A percentile compares a stretch with the other conserved stretches of the same genome.
These are phyloP conservation scores for Serendipita sp. DNA, from an alignment of 768 basidiomycete genomes.

Conservation along the genomic window DNA sequence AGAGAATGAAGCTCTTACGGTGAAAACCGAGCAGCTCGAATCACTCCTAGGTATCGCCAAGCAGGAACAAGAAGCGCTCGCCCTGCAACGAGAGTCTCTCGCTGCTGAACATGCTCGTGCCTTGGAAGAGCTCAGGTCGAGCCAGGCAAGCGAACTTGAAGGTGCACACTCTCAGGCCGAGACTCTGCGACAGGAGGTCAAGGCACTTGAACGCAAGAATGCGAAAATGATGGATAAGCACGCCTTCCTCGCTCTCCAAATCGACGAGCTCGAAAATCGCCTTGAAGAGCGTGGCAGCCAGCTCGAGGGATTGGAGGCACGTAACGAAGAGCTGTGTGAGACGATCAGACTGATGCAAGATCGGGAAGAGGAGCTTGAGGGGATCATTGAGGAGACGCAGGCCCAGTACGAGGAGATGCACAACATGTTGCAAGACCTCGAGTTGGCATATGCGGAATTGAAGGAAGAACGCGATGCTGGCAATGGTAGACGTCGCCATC, in stretches of 20 bases:
- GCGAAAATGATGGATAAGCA: not conserved
- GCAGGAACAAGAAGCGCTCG: not conserved
- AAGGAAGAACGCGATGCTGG: not conserved
- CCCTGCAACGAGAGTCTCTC: not conserved
- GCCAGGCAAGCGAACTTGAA: not conserved
- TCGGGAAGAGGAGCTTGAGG: conserved; percentile 3
- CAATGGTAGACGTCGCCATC: not conserved
- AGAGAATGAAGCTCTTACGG: not conserved
- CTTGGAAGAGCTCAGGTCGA: not conserved
- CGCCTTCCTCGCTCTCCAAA: not conserved
- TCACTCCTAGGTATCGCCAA: not conserved
- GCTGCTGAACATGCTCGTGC: not conserved
- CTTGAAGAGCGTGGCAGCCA: not conserved
- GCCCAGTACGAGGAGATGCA: not conserved
- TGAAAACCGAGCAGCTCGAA: not conserved
- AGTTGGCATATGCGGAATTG: not conserved
- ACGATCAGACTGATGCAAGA: not conserved
- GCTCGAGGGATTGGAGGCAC: conserved; percentile 1
- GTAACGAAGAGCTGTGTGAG: conserved; percentile 2
- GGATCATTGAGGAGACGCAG: not conserved
- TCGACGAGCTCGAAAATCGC: not conserved
- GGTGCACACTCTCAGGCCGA: not conserved
- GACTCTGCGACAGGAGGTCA: not conserved
- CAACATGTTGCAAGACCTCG: not conserved
- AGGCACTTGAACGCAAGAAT: not conserved